A percentile compares a stretch with the other conserved stretches of the same genome.
Conservation (phyloP, 768 basidiomycete species). For the Boletellus ananas region DNA sequence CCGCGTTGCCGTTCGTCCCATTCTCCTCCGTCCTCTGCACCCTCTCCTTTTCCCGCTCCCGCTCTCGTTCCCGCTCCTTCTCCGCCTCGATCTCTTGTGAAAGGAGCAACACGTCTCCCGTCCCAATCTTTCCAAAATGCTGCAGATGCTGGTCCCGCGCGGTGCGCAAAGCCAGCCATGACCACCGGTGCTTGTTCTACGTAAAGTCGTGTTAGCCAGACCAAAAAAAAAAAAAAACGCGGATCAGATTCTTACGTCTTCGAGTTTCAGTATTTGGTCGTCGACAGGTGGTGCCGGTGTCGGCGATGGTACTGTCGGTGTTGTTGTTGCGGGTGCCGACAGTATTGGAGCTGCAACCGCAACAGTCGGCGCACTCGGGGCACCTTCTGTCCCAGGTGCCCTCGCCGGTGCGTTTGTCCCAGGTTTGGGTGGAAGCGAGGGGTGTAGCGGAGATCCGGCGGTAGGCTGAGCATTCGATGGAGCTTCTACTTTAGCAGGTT, state of each 20-base stretch:
- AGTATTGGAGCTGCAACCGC: slow-evolving; percentile 9
- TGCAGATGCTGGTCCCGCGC: slow-evolving; percentile 70
- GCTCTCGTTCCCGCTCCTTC: slow-evolving; percentile 37
- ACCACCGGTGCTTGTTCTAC: slow-evolving; percentile 72
- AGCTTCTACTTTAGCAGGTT: slow-evolving; percentile 21
- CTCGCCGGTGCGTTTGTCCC: slow-evolving; percentile 37
- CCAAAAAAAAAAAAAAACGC: slow-evolving; percentile 5
- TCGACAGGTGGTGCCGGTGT: slow-evolving; percentile 37
- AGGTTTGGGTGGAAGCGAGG: slow-evolving; percentile 71
- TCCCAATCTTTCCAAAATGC: slow-evolving; percentile 80
- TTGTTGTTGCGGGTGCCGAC: slow-evolving; percentile 12
- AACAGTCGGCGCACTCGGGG: slow-evolving; percentile 18
- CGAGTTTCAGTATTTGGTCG: slow-evolving; percentile 51
- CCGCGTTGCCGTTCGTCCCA: slow-evolving; percentile 15
- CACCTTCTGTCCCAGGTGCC: slow-evolving; percentile 32
- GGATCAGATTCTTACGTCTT: slow-evolving; percentile 46
- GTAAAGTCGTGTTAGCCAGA: slow-evolving; percentile 9
- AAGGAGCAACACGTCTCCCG: slow-evolving; percentile 62
- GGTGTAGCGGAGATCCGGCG: slow-evolving; percentile 51
- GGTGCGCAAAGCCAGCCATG: slow-evolving; percentile 78
- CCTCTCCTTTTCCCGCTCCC: slow-evolving; percentile 33
- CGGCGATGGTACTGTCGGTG: slow-evolving; percentile 8
- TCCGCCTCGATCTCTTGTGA: slow-evolving; percentile 35
- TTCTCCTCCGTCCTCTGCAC: slow-evolving; percentile 24
- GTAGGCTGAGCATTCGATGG: slow-evolving; percentile 3